phyloP scores from a whole-genome alignment of 2,329 filamentous ascomycete genomes.

The Ophiostoma sp. region DNA sequence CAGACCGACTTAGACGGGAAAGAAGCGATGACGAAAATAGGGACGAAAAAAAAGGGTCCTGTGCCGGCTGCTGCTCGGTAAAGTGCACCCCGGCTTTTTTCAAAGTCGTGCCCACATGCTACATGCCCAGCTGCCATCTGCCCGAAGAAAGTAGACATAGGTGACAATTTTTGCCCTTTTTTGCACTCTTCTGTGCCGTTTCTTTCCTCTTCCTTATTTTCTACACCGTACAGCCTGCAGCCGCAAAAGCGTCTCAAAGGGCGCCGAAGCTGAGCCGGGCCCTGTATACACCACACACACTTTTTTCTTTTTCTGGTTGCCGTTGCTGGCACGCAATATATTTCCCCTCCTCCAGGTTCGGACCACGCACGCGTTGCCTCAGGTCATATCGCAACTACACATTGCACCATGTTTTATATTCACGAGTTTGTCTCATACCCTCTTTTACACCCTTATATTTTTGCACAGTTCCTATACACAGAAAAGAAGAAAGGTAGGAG shows the following conservation, averaged over 20 bases:
- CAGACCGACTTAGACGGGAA: constrained; percentile 17
- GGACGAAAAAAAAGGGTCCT: neutral
- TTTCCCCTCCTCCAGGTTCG: neutral
- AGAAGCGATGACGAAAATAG: neutral
- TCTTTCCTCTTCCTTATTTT: neutral
- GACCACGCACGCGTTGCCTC: neutral
- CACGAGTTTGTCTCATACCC: neutral
- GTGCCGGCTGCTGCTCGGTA: constrained; percentile 28
- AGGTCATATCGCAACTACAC: neutral
- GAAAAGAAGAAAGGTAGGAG: neutral
- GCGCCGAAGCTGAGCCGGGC: neutral
- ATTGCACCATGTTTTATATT: neutral
- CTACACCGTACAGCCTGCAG: neutral
- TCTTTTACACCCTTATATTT: neutral
- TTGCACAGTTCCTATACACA: constrained; percentile 1
- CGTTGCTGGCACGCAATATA: neutral
- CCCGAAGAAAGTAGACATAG: constrained; percentile 13
- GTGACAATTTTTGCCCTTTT: neutral
- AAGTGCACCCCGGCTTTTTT: constrained; percentile 19
- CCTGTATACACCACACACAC: neutral
- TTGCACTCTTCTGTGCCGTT: neutral
- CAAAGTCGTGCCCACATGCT: neutral
- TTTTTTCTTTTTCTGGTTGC: neutral
- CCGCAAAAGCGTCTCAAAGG: constrained; percentile 11
- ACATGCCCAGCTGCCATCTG: constrained; percentile 11